phyloP scores from a whole-genome alignment of 352 stramenopile species.

The Peronospora belbahrii region DNA sequence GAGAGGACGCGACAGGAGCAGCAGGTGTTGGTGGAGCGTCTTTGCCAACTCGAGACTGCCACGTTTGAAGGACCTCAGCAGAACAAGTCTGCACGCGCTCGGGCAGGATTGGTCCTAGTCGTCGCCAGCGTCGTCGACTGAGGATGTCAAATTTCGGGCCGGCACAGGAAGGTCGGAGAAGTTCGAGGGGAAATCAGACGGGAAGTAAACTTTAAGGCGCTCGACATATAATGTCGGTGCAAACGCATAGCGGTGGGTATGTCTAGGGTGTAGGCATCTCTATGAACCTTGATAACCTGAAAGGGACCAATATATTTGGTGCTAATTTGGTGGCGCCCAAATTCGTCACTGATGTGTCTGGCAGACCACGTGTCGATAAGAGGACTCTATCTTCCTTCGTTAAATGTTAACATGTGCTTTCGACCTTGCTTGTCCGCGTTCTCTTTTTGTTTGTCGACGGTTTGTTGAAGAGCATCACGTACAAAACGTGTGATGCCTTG shows the following conservation, averaged over 20 bases:
- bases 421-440: not conserved
- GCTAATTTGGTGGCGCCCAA: not conserved
- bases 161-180: not conserved
- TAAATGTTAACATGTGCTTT: not conserved
- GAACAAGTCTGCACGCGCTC: not conserved
- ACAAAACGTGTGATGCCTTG: not conserved
- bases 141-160: not conserved
- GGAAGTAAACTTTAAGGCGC: slow-evolving; percentile 14
- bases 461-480: not conserved
- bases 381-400: not conserved
- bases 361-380: not conserved
- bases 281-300: too few species aligned
- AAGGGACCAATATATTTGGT: not conserved
- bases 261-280: not conserved
- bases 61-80: not conserved
- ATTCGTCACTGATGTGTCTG: not conserved
- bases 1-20: not conserved
- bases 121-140: not conserved
- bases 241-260: not conserved
- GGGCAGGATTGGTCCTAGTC: not conserved
- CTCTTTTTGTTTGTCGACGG: not conserved
- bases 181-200: not conserved
- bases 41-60: not conserved
- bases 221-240: slow-evolving; percentile 29
- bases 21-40: not conserved